Conservation (phyloP, 331 rosid species). For the Phaseolus coccineus region DNA sequence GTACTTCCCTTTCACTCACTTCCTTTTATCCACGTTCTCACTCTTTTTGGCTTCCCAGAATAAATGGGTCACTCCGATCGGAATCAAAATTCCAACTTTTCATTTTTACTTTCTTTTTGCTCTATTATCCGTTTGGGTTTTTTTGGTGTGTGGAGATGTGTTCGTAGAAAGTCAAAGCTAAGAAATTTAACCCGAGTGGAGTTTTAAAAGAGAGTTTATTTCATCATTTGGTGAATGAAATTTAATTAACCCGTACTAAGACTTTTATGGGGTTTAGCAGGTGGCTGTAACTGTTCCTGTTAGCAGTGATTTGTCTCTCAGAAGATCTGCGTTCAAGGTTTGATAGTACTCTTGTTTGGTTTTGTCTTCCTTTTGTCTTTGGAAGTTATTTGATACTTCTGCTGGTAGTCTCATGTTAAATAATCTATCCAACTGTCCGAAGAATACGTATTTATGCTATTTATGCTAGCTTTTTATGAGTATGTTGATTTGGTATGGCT, state of each 20-base stretch:
- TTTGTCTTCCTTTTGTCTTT: slow-evolving; percentile 34
- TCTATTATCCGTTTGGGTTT: slow-evolving; percentile 21
- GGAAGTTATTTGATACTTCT: not conserved
- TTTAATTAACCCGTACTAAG: slow-evolving; percentile 26
- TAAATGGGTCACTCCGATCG: slow-evolving; percentile 20
- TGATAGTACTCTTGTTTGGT: slow-evolving; percentile 10
- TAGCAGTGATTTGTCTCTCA: slow-evolving; percentile 71
- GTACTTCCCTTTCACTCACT: slow-evolving; percentile 40
- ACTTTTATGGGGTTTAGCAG: slow-evolving; percentile 54
- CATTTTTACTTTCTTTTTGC: not conserved
- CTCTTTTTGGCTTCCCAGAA: slow-evolving; percentile 41
- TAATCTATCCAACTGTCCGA: slow-evolving; percentile 7
- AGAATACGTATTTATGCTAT: not conserved
- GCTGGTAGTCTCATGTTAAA: slow-evolving; percentile 10
- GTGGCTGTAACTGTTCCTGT: slow-evolving; percentile 68
- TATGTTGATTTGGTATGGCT: slow-evolving; percentile 27
- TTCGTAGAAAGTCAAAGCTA: not conserved
- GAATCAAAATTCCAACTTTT: slow-evolving; percentile 33
- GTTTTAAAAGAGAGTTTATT: not conserved
- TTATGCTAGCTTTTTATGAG: slow-evolving; percentile 5
- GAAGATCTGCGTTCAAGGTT: slow-evolving; percentile 89
- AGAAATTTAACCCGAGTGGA: slow-evolving; percentile 3
- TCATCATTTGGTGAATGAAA: slow-evolving; percentile 11
- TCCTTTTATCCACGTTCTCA: slow-evolving; percentile 8
- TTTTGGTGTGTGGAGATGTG: not conserved